phyloP scores from a whole-genome alignment of 768 basidiomycete species.

The Porphyrellus cyaneotinctus region DNA sequence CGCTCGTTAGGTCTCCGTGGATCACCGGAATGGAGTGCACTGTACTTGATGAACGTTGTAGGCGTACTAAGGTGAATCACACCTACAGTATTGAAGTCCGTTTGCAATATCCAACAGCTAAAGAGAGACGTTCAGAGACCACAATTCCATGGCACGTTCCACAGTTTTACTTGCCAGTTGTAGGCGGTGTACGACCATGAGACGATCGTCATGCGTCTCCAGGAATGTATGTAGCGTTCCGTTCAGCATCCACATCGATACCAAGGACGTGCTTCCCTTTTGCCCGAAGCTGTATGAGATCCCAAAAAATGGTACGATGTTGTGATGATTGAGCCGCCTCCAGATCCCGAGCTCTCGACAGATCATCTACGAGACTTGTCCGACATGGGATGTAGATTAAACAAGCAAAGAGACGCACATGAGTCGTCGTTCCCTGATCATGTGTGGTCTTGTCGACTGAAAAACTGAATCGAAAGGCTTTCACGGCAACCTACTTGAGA shows the following conservation, averaged over 20 bases:
- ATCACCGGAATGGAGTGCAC: conserved; percentile 12
- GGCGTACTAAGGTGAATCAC: neutral
- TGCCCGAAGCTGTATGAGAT: conserved; percentile 1
- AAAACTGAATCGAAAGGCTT: conserved; percentile 7
- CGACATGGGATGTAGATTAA: neutral
- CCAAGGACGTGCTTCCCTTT: conserved; percentile 3
- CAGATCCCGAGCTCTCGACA: conserved; percentile 7
- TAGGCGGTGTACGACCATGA: conserved; percentile 1
- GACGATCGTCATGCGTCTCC: neutral
- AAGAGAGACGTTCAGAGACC: neutral
- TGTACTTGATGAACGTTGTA: neutral
- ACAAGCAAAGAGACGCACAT: neutral
- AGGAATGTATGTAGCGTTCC: conserved; percentile 5
- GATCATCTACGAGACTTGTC: neutral
- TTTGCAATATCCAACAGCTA: conserved; percentile 7
- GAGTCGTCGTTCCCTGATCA: neutral
- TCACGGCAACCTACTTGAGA: conserved; percentile 6
- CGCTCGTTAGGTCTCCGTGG: conserved; percentile 6
- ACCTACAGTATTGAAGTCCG: conserved; percentile 7
- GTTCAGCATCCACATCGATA: conserved; percentile 7
- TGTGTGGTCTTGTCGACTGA: neutral
- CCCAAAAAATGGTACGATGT: conserved; percentile 3
- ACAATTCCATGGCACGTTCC: neutral
- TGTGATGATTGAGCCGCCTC: conserved; percentile 1
- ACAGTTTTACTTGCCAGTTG: neutral